Evolutionary conservation across 108 stramenopile species (phyloP).

Genomic region (Skeletonema marinoi): DNA sequence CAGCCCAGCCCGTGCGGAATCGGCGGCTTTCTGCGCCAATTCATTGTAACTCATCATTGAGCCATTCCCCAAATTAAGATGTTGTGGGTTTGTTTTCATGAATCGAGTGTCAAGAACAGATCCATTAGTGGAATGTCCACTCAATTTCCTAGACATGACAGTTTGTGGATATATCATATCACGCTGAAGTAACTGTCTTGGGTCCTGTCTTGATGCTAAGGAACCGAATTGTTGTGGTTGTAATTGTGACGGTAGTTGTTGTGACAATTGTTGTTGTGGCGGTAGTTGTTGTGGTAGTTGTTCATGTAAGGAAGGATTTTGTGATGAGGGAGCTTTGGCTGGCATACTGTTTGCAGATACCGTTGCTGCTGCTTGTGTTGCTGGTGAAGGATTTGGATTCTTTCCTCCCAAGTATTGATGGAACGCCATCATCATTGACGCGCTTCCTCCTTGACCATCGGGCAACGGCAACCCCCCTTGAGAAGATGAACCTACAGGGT

Average conservation of each 20-base stretch:
- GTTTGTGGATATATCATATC: background rate
- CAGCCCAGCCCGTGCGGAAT: background rate
- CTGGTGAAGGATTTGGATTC: background rate
- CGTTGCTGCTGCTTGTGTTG: background rate
- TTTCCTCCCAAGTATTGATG: background rate
- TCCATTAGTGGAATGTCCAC: background rate
- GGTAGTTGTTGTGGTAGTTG: background rate
- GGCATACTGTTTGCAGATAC: background rate
- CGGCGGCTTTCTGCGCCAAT: background rate
- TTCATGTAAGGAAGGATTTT: background rate
- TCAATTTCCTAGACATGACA: background rate
- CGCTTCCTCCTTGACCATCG: background rate
- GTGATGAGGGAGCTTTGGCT: background rate
- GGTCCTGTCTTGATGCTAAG: background rate
- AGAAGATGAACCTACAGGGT: background rate
- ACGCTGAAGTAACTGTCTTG: background rate
- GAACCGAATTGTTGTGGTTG: background rate
- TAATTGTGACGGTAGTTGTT: background rate
- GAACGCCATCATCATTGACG: background rate
- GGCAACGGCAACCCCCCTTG: background rate
- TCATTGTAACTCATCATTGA: background rate
- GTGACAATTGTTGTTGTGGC: background rate
- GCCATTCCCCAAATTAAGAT: background rate
- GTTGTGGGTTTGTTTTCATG: background rate
- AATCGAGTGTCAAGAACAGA: background rate